These are phyloP conservation scores for Boletus rubropictus DNA, from an alignment of 768 basidiomycete genomes.

Conservation along the genomic window DNA sequence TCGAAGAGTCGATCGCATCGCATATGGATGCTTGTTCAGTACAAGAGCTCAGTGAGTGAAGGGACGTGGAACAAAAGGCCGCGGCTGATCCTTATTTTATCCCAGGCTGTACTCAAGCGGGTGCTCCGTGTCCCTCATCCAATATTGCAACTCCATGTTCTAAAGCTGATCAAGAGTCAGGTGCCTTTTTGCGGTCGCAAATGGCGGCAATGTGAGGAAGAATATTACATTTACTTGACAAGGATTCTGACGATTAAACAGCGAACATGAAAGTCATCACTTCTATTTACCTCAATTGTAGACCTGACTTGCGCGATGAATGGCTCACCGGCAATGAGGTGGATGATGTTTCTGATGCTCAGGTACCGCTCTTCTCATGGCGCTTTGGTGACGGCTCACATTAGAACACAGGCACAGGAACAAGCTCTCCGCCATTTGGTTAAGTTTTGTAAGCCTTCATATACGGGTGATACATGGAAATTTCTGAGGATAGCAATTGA, in stretches of 20 bases:
- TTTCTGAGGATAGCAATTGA: slow-evolving; percentile 7
- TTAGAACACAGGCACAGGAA: slow-evolving; percentile 72
- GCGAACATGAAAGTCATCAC: slow-evolving; percentile 99
- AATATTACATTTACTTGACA: not conserved
- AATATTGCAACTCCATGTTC: slow-evolving; percentile 85
- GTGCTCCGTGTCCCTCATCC: slow-evolving; percentile 92
- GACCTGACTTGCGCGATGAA: slow-evolving; percentile 94
- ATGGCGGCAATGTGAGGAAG: slow-evolving; percentile 85
- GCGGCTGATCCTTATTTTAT: slow-evolving; percentile 16
- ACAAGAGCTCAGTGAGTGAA: slow-evolving; percentile 86
- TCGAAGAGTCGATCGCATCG: slow-evolving; percentile 92
- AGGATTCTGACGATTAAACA: slow-evolving; percentile 31
- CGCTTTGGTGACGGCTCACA: slow-evolving; percentile 8
- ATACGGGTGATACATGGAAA: not conserved
- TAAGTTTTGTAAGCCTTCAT: slow-evolving; percentile 72
- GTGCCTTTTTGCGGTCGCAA: slow-evolving; percentile 97
- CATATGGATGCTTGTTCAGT: slow-evolving; percentile 93
- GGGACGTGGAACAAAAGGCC: not conserved
- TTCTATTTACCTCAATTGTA: slow-evolving; percentile 93
- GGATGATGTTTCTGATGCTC: slow-evolving; percentile 87
- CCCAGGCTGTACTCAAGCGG: slow-evolving; percentile 89
- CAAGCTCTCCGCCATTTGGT: slow-evolving; percentile 89
- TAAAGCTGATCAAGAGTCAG: slow-evolving; percentile 98
- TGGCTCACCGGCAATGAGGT: slow-evolving; percentile 94
- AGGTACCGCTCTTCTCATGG: slow-evolving; percentile 42